Evolutionary conservation across 768 basidiomycete species (phyloP), one percentile per base, ranked within the genome.

Genomic region (Nidularia pulvinata): DNA sequence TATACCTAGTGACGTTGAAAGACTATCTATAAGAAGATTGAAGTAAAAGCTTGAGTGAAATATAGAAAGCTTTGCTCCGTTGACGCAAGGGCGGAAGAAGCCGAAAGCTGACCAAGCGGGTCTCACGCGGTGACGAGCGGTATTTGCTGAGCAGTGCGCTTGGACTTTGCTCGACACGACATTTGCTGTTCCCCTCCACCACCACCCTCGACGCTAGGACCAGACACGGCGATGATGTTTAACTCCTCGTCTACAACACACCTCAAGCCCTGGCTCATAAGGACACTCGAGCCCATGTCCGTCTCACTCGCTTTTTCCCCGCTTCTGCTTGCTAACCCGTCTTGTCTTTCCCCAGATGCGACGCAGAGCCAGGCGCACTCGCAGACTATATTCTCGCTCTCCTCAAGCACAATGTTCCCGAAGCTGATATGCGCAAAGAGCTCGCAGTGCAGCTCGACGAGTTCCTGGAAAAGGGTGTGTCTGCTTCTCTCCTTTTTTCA

Each of bases 341-440:
- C 33, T 22, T 49, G 49, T 46, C 57, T 59, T 49, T 47, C 57
- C 50, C 13, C 59, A 97, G 95, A 80, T 96, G 93, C 69, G 96
- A 98, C 67, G 96, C 96, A 42, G 96, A 98, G 66, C 95, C 96
- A 33, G 84, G 86, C 33, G 93, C 94, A 33, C 85, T 98, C 49
- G 88, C 93, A 4, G 94, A 98, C 66, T 98, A 98, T 68, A 88
- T 98, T 60, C 83, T 97, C 48, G 96, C 96, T 13, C 77, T 98
- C 50, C 75, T 98, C 54, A 93, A 94, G 68, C 93, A 95, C 67
- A 92, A 93, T 70, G 88, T 87, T 1, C 79, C 89, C 4, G 90
- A 95, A 65, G 68, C 71, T 22, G 91, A 95, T 58, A 87, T 98
- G 81, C 80, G 89, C 59, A 84, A 84, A 59, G 91, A 93, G 64